phyloP scores from a whole-genome alignment of 345 rosid genomes.

The Eucalyptus marginata region DNA sequence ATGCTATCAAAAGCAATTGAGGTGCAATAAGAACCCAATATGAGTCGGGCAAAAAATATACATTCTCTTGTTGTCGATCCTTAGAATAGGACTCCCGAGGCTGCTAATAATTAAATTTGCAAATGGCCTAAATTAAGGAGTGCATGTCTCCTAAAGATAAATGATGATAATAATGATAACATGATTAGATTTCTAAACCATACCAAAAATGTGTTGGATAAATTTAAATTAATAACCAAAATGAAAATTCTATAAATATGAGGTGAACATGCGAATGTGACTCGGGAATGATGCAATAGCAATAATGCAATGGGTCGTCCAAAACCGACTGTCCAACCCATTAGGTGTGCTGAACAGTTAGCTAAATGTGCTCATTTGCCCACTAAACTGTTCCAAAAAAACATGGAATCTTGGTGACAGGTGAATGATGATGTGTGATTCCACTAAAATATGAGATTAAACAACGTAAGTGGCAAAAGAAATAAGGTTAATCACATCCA shows the following conservation, averaged over 20 bases:
- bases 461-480: no score
- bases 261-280: neutral
- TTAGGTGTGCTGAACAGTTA: neutral
- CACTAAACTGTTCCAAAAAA: neutral
- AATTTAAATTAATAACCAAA: neutral
- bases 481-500: no score
- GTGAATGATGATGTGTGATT: neutral
- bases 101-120: neutral
- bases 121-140: neutral
- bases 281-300: neutral
- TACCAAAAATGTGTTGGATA: neutral
- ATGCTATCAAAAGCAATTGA: neutral
- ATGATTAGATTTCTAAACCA: neutral
- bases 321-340: neutral
- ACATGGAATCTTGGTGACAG: neutral
- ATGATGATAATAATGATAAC: neutral
- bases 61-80: neutral
- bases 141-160: neutral
- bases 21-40: neutral
- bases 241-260: neutral
- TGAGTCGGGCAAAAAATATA: neutral
- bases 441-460: neutral
- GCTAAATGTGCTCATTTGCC: neutral
- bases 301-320: neutral
- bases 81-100: neutral